A percentile compares a stretch with the other conserved stretches of the same genome.
These are phyloP conservation scores for Lycium ferocissimum DNA, from an alignment of 257 asterid genomes.

Conservation along the genomic window DNA sequence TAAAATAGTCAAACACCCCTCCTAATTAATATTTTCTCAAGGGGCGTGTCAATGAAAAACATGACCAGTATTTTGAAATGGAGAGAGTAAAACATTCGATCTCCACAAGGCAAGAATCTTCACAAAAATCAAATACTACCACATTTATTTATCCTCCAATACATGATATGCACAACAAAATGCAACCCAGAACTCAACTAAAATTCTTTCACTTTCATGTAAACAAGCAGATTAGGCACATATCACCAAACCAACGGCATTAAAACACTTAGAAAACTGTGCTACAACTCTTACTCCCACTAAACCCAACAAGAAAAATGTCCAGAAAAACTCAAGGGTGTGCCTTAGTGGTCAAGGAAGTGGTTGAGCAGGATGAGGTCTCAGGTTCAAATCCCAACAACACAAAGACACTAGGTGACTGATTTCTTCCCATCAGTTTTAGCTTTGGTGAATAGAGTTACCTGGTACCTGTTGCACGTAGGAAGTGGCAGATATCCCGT, in stretches of 20 bases:
- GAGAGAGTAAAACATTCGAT: background rate
- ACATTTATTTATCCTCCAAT: background rate
- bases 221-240: background rate
- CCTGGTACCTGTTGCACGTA: no score
- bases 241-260: background rate
- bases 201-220: slow-evolving; percentile 2
- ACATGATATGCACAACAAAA: background rate
- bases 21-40: no score
- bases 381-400: no score
- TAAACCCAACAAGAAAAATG: background rate
- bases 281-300: background rate
- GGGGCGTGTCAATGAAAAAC: no score
- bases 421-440: no score
- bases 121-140: background rate
- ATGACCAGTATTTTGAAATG: no score
- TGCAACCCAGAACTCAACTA: background rate
- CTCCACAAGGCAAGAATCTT: slow-evolving; percentile 1
- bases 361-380: no score
- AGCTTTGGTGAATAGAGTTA: no score
- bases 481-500: no score
- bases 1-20: no score
- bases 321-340: background rate
- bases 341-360: no score
- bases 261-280: background rate
- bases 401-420: no score